Percentiles rank a stretch among this genome's conserved stretches.
These are phyloP conservation scores for Candida awuae DNA, from an alignment of 805 yeast species.

Conservation along the genomic window DNA sequence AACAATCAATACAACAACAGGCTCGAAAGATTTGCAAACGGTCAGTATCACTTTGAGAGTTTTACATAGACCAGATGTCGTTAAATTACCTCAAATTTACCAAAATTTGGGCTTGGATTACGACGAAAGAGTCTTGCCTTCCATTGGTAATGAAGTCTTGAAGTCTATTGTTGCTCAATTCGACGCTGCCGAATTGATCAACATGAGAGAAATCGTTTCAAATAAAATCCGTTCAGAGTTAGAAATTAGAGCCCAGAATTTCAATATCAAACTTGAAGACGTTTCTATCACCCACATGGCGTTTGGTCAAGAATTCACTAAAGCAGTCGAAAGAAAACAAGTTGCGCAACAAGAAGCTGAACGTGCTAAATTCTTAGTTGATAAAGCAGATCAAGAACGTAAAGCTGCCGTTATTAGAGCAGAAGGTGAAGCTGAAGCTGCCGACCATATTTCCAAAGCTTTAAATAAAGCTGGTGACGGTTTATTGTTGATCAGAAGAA, in stretches of 20 bases:
- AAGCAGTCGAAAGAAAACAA: conserved; percentile 97
- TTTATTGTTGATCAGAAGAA: conserved; percentile 81
- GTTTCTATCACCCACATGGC: conserved; percentile 97
- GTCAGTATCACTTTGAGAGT: conserved; percentile 90
- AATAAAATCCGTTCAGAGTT: conserved; percentile 83
- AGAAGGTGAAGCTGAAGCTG: conserved; percentile 99
- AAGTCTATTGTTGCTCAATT: conserved; percentile 97
- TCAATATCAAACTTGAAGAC: conserved; percentile 87
- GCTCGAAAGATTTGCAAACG: conserved; percentile 94
- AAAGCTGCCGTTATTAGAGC: conserved; percentile 93
- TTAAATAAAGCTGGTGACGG: conserved; percentile 95
- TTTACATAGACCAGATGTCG: conserved; percentile 87
- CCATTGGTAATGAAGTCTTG: conserved; percentile 95
- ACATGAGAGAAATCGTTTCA: conserved; percentile 93
- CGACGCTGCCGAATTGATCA: conserved; percentile 95
- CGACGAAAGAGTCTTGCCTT: conserved; percentile 94
- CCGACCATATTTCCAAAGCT: conserved; percentile 90
- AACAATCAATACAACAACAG: conserved; percentile 88
- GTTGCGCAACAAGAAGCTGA: conserved; percentile 99
- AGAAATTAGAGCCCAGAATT: conserved; percentile 74
- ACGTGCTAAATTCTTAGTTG: conserved; percentile 87
- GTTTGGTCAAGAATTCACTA: conserved; percentile 92
- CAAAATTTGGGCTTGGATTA: conserved; percentile 89
- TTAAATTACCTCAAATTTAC: conserved; percentile 74
- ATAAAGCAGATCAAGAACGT: conserved; percentile 95